phyloP scores from a whole-genome alignment of 1,284 basidiomycete genomes.

The Ceratobasidium sp. region DNA sequence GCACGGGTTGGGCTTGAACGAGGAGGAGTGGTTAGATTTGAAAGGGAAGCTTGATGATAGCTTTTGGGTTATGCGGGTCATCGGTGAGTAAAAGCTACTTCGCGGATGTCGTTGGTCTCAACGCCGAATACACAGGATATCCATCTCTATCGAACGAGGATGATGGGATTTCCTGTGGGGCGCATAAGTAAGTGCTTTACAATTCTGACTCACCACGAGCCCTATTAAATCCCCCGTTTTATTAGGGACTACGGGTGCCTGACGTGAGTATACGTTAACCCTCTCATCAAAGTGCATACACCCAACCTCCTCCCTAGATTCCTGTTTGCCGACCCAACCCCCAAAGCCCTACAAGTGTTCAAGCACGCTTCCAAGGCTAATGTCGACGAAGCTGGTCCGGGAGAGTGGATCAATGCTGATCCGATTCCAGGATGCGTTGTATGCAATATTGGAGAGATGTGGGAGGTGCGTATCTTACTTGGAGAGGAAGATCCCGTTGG shows the following conservation, averaged over 20 bases:
- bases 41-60: conserved; percentile 75
- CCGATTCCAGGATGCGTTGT: conserved; percentile 81
- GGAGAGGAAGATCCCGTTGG: no score
- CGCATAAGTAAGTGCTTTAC: conserved; percentile 69
- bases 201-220: conserved; percentile 5
- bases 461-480: conserved; percentile 45
- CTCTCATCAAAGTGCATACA: conserved; percentile 40
- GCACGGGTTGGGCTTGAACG: conserved; percentile 74
- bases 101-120: neutral
- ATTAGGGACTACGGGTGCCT: conserved; percentile 84
- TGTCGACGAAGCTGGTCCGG: conserved; percentile 56
- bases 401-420: conserved; percentile 81
- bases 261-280: conserved; percentile 63
- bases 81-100: conserved; percentile 65
- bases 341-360: conserved; percentile 83
- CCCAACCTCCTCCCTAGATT: conserved; percentile 62
- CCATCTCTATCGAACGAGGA: conserved; percentile 80
- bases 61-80: conserved; percentile 88
- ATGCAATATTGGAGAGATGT: conserved; percentile 87
- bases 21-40: conserved; percentile 74
- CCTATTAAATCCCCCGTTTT: conserved; percentile 42
- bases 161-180: conserved; percentile 85
- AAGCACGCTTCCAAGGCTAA: conserved; percentile 60
- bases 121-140: conserved; percentile 67
- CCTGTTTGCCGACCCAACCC: conserved; percentile 80